phyloP scores from a whole-genome alignment of 23 red algal genomes.

The Chondrus crispus region DNA sequence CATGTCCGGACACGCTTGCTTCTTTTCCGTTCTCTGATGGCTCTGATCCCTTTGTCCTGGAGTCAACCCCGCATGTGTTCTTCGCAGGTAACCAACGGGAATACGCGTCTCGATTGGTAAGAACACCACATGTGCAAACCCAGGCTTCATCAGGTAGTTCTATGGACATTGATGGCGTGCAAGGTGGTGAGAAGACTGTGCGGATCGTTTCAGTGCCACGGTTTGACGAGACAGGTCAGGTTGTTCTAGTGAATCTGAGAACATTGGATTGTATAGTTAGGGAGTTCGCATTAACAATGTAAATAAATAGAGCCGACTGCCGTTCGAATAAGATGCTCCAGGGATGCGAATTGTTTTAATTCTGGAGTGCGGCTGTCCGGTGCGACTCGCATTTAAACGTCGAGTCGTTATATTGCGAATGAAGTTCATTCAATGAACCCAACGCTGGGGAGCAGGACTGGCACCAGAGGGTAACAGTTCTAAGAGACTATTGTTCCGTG shows the following conservation, averaged over 20 bases:
- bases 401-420: too few species aligned
- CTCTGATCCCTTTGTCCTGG: slow-evolving; percentile 50
- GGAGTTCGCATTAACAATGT: slow-evolving; percentile 22
- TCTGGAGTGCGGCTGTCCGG: too few species aligned
- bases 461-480: too few species aligned
- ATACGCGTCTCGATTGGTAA: slow-evolving; percentile 34
- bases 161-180: slow-evolving; percentile 16
- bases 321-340: too few species aligned
- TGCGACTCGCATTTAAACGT: too few species aligned
- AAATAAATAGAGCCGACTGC: too few species aligned
- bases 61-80: slow-evolving; percentile 56
- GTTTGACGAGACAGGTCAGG: slow-evolving; percentile 49
- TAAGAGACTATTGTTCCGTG: too few species aligned
- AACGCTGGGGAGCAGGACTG: too few species aligned
- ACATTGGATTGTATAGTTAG: slow-evolving; percentile 37
- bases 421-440: too few species aligned
- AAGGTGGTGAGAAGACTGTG: background rate
- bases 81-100: slow-evolving; percentile 57
- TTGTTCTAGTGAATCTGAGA: slow-evolving; percentile 47
- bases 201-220: slow-evolving; percentile 38
- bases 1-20: slow-evolving; percentile 64
- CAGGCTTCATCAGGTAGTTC: background rate
- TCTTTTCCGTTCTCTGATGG: slow-evolving; percentile 52
- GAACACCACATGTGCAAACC: background rate
- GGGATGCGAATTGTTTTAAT: too few species aligned